A percentile compares a stretch with the other conserved stretches of the same genome.
Evolutionary conservation across 306 rosid species (phyloP).

Genomic region (Alnus glutinosa): DNA sequence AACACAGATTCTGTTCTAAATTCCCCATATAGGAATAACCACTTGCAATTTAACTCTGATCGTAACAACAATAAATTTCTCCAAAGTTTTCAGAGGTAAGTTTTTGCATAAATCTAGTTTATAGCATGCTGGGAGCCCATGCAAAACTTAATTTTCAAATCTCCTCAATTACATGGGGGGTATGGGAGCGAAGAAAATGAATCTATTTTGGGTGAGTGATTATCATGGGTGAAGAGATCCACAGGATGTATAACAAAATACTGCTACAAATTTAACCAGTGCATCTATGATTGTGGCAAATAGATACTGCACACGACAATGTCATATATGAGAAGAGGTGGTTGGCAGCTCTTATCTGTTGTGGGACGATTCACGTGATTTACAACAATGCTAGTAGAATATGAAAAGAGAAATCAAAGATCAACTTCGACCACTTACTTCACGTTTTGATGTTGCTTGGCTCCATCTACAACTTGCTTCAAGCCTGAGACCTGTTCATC

Average conservation of each 20-base stretch:
- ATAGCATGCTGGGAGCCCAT: too few species aligned
- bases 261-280: neutral
- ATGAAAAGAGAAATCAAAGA: constrained; percentile 11
- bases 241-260: neutral
- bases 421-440: constrained; percentile 56
- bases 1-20: neutral
- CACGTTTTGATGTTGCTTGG: constrained; percentile 78
- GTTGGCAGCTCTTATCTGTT: neutral
- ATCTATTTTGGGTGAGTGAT: neutral
- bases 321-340: neutral
- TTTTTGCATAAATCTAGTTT: neutral
- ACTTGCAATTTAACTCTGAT: neutral
- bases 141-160: neutral
- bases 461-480: constrained; percentile 77
- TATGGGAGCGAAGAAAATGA: neutral
- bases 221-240: neutral
- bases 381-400: neutral
- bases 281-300: neutral
- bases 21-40: neutral
- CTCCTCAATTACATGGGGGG: neutral
- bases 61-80: too few species aligned
- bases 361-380: neutral
- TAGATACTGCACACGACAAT: neutral
- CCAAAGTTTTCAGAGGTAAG: too few species aligned
- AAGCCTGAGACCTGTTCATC: constrained; percentile 66